phyloP scores from a whole-genome alignment of 768 basidiomycete species.

The Serendipita sp. region DNA sequence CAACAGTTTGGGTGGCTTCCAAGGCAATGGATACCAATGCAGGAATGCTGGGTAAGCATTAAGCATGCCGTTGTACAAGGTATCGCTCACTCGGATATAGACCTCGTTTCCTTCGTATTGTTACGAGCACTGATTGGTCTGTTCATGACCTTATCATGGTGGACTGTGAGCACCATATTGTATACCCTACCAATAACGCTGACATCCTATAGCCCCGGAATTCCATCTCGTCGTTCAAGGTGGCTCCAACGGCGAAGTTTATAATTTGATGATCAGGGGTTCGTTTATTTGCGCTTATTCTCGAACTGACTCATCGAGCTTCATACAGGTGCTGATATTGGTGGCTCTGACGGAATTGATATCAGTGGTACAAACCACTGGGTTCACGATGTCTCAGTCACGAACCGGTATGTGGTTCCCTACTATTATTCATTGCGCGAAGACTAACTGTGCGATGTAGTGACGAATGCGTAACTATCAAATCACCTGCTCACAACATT shows the following conservation, averaged over 20 bases:
- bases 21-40: slow-evolving; percentile 19
- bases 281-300: too few species aligned
- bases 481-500: slow-evolving; percentile 19
- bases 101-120: slow-evolving; percentile 19
- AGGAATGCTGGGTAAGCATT: slow-evolving; percentile 18
- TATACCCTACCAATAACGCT: neutral
- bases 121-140: slow-evolving; percentile 19
- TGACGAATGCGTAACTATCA: slow-evolving; percentile 22
- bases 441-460: too few species aligned
- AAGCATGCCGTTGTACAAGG: too few species aligned
- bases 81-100: neutral
- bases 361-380: slow-evolving; percentile 20
- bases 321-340: slow-evolving; percentile 12
- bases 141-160: slow-evolving; percentile 21
- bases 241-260: slow-evolving; percentile 19
- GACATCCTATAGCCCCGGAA: slow-evolving; percentile 14
- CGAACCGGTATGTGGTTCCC: slow-evolving; percentile 13
- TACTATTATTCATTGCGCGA: too few species aligned
- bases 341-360: slow-evolving; percentile 20
- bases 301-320: too few species aligned
- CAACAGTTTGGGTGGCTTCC: slow-evolving; percentile 19
- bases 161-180: slow-evolving; percentile 12
- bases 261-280: slow-evolving; percentile 19
- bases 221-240: slow-evolving; percentile 20
- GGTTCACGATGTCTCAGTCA: slow-evolving; percentile 22